A percentile compares a stretch with the other conserved stretches of the same genome.
These are phyloP conservation scores for Malassezia yamatoensis DNA, from an alignment of 1,284 basidiomycete genomes.

Conservation along the genomic window DNA sequence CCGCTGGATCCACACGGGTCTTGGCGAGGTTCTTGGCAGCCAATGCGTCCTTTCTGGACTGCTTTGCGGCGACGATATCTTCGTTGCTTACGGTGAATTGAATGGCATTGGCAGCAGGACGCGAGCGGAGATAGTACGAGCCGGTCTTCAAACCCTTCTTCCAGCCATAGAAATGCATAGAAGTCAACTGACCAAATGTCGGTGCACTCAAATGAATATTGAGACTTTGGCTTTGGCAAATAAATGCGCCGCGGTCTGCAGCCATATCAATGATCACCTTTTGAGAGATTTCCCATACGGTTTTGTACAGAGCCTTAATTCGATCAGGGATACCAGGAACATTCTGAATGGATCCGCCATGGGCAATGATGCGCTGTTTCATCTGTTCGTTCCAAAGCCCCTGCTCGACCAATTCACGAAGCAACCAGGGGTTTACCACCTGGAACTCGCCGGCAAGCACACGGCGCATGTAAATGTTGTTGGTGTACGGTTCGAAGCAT, in stretches of 20 bases:
- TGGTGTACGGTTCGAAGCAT: slow-evolving; percentile 94
- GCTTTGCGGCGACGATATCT: slow-evolving; percentile 62
- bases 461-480: slow-evolving; percentile 95
- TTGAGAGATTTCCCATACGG: slow-evolving; percentile 98
- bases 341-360: slow-evolving; percentile 77
- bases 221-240: slow-evolving; percentile 72
- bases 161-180: slow-evolving; percentile 99
- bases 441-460: slow-evolving; percentile 99
- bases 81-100: slow-evolving; percentile 87
- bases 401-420: slow-evolving; percentile 89
- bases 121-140: slow-evolving; percentile 73
- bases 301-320: slow-evolving; percentile 82
- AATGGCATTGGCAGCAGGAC: slow-evolving; percentile 86
- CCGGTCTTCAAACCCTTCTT: slow-evolving; percentile 97
- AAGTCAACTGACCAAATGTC: slow-evolving; percentile 71
- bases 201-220: slow-evolving; percentile 90
- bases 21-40: neutral
- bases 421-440: slow-evolving; percentile 94
- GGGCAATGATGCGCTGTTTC: slow-evolving; percentile 98
- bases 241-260: slow-evolving; percentile 95
- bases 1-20: neutral
- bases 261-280: slow-evolving; percentile 97
- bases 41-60: slow-evolving; percentile 49
- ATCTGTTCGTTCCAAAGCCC: slow-evolving; percentile 95
- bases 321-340: slow-evolving; percentile 46